Conservation (phyloP, 129 eudicot genomes). For the Helichrysum umbraculigerum region DNA sequence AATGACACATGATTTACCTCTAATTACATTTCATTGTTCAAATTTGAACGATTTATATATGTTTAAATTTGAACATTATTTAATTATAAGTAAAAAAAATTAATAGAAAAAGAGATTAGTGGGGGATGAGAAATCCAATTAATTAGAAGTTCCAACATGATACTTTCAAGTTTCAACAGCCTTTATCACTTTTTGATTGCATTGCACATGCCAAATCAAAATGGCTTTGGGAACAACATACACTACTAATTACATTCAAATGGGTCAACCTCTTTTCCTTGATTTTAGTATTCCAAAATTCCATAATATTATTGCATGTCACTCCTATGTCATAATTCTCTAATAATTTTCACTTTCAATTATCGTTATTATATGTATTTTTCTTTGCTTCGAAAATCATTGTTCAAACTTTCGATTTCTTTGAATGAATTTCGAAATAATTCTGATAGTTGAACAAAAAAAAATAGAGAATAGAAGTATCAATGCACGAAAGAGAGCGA, state of each 20-base stretch:
- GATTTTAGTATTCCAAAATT: constrained; percentile 55
- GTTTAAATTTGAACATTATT: not conserved
- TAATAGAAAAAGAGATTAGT: constrained; percentile 19
- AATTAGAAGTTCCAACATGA: constrained; percentile 46
- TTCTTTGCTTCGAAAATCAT: not conserved
- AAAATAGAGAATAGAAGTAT: no score
- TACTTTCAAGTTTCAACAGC: constrained; percentile 30
- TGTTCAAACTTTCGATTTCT: not conserved
- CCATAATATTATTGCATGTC: constrained; percentile 51
- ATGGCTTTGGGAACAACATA: constrained; percentile 67
- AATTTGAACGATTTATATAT: no score
- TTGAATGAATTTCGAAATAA: no score
- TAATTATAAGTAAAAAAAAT: not conserved
- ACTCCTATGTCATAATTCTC: constrained; percentile 37
- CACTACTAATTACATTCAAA: constrained; percentile 56
- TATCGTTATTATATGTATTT: not conserved
- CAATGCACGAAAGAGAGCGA: no score
- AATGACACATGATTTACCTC: no score
- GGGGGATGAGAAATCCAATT: constrained; percentile 46
- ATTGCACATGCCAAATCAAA: constrained; percentile 53
- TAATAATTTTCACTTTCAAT: not conserved
- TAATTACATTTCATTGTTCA: no score
- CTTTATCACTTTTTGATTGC: constrained; percentile 42
- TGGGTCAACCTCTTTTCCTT: constrained; percentile 58
- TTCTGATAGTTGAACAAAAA: no score